Percentiles rank a stretch among this genome's conserved stretches.
phyloP scores from a whole-genome alignment of 2,329 filamentous ascomycete species.

The Akanthomyces lecanii region DNA sequence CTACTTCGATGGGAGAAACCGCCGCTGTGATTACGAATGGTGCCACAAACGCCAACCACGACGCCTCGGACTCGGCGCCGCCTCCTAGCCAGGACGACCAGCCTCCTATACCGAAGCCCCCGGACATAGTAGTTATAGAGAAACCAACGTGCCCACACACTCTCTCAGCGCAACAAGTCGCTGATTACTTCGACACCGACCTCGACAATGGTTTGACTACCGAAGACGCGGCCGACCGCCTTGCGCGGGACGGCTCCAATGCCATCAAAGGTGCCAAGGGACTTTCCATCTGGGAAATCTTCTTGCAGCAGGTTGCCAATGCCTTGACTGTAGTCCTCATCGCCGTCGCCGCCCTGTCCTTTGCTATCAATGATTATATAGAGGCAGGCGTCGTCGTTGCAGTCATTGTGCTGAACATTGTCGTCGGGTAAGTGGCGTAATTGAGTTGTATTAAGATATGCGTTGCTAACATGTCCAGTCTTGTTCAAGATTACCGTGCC shows the following conservation, averaged over 20 bases:
- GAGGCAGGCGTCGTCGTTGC: constrained; percentile 60
- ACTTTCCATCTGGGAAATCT: constrained; percentile 69
- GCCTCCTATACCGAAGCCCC: constrained; percentile 37
- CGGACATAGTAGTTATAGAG: constrained; percentile 33
- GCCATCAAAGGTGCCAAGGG: constrained; percentile 67
- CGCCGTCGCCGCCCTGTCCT: constrained; percentile 67
- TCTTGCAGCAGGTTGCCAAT: constrained; percentile 73
- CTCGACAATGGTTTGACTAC: constrained; percentile 57
- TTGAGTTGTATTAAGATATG: too few species aligned
- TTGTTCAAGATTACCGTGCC: constrained; percentile 57
- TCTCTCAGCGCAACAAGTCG: constrained; percentile 32
- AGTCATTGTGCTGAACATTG: constrained; percentile 63
- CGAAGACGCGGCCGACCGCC: constrained; percentile 60
- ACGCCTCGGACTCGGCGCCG: constrained; percentile 36
- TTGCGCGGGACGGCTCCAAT: constrained; percentile 65
- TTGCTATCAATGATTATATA: constrained; percentile 61
- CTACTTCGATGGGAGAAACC: constrained; percentile 41
- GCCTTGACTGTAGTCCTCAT: constrained; percentile 71
- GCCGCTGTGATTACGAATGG: constrained; percentile 36
- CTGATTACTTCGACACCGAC: constrained; percentile 38
- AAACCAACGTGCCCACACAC: constrained; percentile 34
- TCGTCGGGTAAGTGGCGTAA: constrained; percentile 51
- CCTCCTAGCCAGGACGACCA: constrained; percentile 34
- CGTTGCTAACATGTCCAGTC: constrained; percentile 31
- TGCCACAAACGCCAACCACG: constrained; percentile 35